Conservation (phyloP, 2,329 filamentous ascomycete genomes). For the Rhynchosporium graminicola region DNA sequence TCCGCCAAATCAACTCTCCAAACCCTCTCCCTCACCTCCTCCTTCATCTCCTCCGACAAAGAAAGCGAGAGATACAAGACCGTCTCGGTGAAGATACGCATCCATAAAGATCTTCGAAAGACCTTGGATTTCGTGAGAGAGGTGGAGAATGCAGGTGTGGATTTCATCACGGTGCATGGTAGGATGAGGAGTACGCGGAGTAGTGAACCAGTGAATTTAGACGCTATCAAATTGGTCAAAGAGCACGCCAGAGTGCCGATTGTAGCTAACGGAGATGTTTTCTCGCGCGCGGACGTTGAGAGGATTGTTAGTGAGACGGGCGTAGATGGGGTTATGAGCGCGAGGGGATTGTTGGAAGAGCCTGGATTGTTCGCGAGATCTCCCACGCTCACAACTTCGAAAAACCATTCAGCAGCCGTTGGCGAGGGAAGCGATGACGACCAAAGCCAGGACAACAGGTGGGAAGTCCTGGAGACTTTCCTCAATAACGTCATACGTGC, state of each 20-base stretch:
- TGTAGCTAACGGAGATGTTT: conserved; percentile 70
- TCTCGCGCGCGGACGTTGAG: conserved; percentile 47
- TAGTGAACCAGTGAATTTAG: conserved; percentile 60
- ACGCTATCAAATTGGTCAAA: conserved; percentile 53
- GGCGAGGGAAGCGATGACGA: conserved; percentile 27
- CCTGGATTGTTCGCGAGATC: conserved; percentile 57
- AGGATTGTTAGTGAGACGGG: conserved; percentile 44
- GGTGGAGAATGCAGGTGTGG: conserved; percentile 59
- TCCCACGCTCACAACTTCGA: neutral
- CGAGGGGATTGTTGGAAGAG: conserved; percentile 66
- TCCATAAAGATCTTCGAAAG: conserved; percentile 62
- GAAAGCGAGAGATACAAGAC: conserved; percentile 53
- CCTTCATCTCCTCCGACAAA: too few relatives aligned
- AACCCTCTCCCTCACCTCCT: conserved; percentile 38
- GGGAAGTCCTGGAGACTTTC: conserved; percentile 64
- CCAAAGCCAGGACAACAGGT: conserved; percentile 49
- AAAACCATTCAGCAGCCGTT: neutral
- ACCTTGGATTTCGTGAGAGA: conserved; percentile 63
- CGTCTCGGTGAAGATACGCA: conserved; percentile 70
- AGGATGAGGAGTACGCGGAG: conserved; percentile 63
- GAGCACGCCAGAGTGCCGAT: conserved; percentile 58
- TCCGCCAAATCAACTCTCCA: conserved; percentile 55
- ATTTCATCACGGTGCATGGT: conserved; percentile 72
- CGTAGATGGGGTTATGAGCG: conserved; percentile 68
- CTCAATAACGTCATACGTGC: conserved; percentile 57